phyloP scores from a whole-genome alignment of 202 grass and related monocot species.

The Panicum hallii region DNA sequence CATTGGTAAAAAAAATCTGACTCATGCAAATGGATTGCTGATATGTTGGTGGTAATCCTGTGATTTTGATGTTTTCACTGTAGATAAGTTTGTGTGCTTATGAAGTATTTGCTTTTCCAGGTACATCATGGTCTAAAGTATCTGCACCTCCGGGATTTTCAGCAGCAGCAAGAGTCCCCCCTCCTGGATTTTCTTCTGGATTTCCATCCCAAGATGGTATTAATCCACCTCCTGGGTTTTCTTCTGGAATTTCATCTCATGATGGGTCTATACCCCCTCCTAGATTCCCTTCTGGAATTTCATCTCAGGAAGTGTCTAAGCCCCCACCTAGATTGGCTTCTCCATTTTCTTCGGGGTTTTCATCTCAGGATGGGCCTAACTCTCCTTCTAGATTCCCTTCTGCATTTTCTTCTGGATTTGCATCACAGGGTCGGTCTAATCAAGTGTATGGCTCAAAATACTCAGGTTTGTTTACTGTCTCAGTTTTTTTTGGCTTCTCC shows the following conservation, averaged over 20 bases:
- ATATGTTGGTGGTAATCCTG: conserved; percentile 21
- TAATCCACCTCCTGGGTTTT: conserved; percentile 57
- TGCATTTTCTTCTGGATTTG: conserved; percentile 59
- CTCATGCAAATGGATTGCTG: background rate
- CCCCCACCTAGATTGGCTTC: conserved; percentile 60
- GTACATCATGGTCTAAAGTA: conserved; percentile 77
- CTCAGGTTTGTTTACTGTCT: conserved; percentile 52
- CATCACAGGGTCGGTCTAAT: conserved; percentile 52
- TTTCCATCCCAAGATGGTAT: conserved; percentile 72
- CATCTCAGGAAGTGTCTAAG: conserved; percentile 59
- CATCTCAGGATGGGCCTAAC: conserved; percentile 41
- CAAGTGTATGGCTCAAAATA: conserved; percentile 49
- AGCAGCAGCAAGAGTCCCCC: conserved; percentile 60
- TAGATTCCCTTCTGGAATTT: conserved; percentile 57
- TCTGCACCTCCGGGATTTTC: conserved; percentile 92
- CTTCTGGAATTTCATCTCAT: conserved; percentile 54
- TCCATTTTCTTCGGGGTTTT: conserved; percentile 60
- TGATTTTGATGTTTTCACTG: conserved; percentile 34
- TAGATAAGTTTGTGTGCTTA: conserved; percentile 12
- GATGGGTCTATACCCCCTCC: conserved; percentile 40
- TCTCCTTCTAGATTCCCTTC: conserved; percentile 30
- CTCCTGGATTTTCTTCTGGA: conserved; percentile 65
- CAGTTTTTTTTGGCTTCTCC: background rate
- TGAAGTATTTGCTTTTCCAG: conserved; percentile 47
- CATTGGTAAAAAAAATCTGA: conserved; percentile 31